Evolutionary conservation across 2,329 filamentous ascomycete species (phyloP).

Genomic region (Verruconis gallopava): DNA sequence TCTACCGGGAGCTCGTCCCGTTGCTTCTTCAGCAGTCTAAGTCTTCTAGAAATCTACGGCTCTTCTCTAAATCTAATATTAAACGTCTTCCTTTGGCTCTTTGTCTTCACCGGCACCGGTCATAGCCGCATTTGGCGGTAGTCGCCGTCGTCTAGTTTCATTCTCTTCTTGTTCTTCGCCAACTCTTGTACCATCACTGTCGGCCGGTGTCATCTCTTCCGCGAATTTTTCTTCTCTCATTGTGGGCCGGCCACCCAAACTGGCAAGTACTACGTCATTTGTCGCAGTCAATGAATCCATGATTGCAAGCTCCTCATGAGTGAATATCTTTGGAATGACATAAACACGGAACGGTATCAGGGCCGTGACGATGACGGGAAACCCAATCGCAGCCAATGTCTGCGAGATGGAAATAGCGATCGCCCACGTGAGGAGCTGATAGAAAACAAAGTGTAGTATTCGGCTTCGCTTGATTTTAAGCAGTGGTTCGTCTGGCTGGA

Average conservation of each 20-base stretch:
- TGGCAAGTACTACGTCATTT: constrained; percentile 7
- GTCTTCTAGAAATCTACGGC: too few relatives aligned
- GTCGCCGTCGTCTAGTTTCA: not conserved
- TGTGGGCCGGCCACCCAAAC: constrained; percentile 5
- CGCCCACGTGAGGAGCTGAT: constrained; percentile 39
- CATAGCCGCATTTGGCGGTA: too few relatives aligned
- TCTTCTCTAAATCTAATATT: too few relatives aligned
- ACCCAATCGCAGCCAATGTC: constrained; percentile 46
- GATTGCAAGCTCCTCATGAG: constrained; percentile 32
- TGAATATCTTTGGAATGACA: constrained; percentile 39
- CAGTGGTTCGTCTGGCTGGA: constrained; percentile 35
- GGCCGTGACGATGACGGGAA: constrained; percentile 44
- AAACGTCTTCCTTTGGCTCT: not conserved
- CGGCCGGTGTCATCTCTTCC: not conserved
- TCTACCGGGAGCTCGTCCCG: too few relatives aligned
- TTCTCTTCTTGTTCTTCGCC: not conserved
- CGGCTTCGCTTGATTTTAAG: constrained; percentile 29
- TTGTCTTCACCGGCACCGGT: not conserved
- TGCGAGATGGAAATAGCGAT: constrained; percentile 46
- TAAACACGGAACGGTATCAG: constrained; percentile 42
- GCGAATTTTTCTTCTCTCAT: constrained; percentile 2
- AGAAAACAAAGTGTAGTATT: constrained; percentile 33
- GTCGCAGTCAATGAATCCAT: constrained; percentile 37
- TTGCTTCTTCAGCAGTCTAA: too few relatives aligned
- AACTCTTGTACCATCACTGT: not conserved